phyloP scores from a whole-genome alignment of 1,139 yeast genomes.

The Suhomyces chickasaworum region DNA sequence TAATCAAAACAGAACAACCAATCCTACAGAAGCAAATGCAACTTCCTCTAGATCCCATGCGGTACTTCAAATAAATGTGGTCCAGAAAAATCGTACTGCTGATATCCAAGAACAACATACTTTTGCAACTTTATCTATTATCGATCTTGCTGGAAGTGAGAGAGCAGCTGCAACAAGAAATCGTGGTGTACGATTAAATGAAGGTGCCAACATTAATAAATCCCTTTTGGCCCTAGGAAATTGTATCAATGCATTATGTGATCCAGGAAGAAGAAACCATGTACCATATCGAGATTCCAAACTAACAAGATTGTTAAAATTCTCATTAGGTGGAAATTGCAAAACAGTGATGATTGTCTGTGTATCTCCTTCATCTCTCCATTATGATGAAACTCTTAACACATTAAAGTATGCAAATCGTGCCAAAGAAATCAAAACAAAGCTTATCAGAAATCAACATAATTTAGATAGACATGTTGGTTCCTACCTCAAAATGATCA shows the following conservation, averaged over 20 bases:
- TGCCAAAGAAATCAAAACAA: conserved; percentile 88
- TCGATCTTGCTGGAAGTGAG: conserved; percentile 94
- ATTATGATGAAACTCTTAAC: conserved; percentile 89
- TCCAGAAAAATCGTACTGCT: conserved; percentile 62
- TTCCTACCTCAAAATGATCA: conserved; percentile 80
- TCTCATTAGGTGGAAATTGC: conserved; percentile 93
- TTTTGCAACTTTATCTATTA: conserved; percentile 79
- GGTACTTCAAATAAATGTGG: conserved; percentile 77
- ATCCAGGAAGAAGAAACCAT: conserved; percentile 65
- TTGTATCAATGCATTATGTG: conserved; percentile 90
- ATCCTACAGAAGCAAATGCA: conserved; percentile 89
- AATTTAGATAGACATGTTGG: conserved; percentile 85
- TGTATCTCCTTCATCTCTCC: conserved; percentile 80
- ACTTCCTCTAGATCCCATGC: conserved; percentile 93
- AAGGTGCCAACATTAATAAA: conserved; percentile 91
- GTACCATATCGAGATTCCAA: conserved; percentile 91
- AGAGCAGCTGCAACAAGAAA: conserved; percentile 88
- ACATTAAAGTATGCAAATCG: conserved; percentile 88
- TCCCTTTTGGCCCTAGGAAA: conserved; percentile 88
- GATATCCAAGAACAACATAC: conserved; percentile 69
- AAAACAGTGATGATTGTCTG: conserved; percentile 96
- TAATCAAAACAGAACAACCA: conserved; percentile 73
- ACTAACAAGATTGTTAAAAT: conserved; percentile 78
- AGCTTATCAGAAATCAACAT: conserved; percentile 71
- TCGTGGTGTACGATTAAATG: conserved; percentile 75